Evolutionary conservation across 1,139 yeast species (phyloP).

Genomic region (Diutina scorzettiae): DNA sequence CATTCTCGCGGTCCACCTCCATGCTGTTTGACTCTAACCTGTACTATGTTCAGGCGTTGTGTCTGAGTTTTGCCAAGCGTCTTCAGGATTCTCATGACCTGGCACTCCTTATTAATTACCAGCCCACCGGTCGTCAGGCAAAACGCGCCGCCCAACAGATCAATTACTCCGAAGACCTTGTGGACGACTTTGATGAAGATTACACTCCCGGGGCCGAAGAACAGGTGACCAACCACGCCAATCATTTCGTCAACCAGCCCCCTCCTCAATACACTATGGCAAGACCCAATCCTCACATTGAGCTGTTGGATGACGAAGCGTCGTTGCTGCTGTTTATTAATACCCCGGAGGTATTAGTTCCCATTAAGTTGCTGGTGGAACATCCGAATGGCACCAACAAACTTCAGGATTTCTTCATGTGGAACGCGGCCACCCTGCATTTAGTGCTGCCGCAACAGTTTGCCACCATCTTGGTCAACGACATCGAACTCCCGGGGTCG

Average conservation of each 20-base stretch:
- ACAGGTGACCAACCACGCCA: neutral
- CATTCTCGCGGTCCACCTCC: neutral
- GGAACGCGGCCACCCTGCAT: slow-evolving; percentile 69
- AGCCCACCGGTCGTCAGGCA: slow-evolving; percentile 18
- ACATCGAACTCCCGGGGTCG: slow-evolving; percentile 62
- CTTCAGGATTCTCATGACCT: slow-evolving; percentile 5
- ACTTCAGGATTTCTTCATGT: slow-evolving; percentile 72
- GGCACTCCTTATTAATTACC: slow-evolving; percentile 5
- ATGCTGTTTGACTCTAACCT: slow-evolving; percentile 5
- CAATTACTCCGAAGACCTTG: slow-evolving; percentile 49
- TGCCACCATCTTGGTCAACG: slow-evolving; percentile 69
- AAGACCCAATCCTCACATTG: slow-evolving; percentile 7
- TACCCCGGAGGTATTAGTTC: slow-evolving; percentile 45
- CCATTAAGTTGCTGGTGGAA: slow-evolving; percentile 68
- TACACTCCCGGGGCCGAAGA: slow-evolving; percentile 11
- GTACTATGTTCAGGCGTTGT: slow-evolving; percentile 5
- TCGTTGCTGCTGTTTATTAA: slow-evolving; percentile 15
- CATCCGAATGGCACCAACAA: slow-evolving; percentile 44
- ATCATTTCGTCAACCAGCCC: slow-evolving; percentile 13
- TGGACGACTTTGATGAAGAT: slow-evolving; percentile 64
- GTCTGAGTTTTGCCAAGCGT: slow-evolving; percentile 5
- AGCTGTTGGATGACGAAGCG: slow-evolving; percentile 5
- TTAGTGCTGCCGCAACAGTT: slow-evolving; percentile 75
- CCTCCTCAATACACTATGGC: slow-evolving; percentile 20
- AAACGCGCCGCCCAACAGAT: slow-evolving; percentile 65